phyloP scores from a whole-genome alignment of 495 filamentous ascomycete species.

The Chlorociboria aeruginascens region DNA sequence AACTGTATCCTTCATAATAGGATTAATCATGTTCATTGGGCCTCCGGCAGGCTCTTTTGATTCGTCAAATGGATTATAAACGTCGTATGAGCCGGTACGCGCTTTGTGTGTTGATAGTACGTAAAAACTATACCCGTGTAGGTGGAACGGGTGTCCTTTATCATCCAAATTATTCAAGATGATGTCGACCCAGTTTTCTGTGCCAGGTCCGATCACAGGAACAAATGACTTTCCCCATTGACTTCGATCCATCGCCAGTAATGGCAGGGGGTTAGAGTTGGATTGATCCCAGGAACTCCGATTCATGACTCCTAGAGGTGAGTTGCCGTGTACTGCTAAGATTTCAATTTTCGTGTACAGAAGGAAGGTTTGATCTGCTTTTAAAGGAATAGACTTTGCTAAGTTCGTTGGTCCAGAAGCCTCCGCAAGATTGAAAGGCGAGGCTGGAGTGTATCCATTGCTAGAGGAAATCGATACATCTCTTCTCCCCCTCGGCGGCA shows the following conservation, averaged over 20 bases:
- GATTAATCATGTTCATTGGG: conserved; percentile 24
- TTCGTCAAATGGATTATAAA: conserved; percentile 7
- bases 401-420: not conserved
- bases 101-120: conserved; percentile 40
- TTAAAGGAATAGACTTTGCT: not conserved
- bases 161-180: conserved; percentile 68
- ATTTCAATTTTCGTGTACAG: conserved; percentile 39
- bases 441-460: not conserved
- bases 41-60: conserved; percentile 31
- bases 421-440: not conserved
- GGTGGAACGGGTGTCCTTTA: conserved; percentile 43
- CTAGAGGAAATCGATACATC: too few species aligned
- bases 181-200: conserved; percentile 45
- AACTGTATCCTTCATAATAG: conserved; percentile 45
- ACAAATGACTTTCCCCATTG: conserved; percentile 13
- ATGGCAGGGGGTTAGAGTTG: not conserved
- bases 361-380: conserved; percentile 29
- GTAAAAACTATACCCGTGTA: conserved; percentile 74
- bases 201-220: conserved; percentile 14
- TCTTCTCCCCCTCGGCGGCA: not conserved
- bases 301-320: conserved; percentile 36
- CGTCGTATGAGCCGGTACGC: conserved; percentile 13
- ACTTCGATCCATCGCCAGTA: too few species aligned
- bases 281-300: conserved; percentile 33
- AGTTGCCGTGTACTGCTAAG: conserved; percentile 27